Percentiles rank a stretch among this genome's conserved stretches.
phyloP scores from a whole-genome alignment of 331 rosid genomes.

The Quercus lobata region DNA sequence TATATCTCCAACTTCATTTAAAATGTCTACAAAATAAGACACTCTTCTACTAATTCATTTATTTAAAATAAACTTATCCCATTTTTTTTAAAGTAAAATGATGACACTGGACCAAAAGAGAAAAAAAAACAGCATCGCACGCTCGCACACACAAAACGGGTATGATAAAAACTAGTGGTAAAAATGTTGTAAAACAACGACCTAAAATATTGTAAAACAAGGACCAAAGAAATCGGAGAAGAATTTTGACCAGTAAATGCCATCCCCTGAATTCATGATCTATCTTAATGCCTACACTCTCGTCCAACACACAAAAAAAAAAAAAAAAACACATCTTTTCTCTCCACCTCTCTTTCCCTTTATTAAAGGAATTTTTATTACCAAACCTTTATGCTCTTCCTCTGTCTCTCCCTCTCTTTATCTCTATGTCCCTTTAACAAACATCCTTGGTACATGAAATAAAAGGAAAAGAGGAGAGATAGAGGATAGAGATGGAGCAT shows the following conservation, averaged over 20 bases:
- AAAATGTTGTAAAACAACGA: too few relatives aligned
- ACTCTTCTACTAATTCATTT: rapidly evolving
- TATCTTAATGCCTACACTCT: not conserved
- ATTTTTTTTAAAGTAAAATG: too few relatives aligned
- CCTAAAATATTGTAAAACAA: too few relatives aligned
- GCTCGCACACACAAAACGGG: too few relatives aligned
- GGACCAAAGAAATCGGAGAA: not conserved
- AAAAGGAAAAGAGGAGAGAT: not conserved
- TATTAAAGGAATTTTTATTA: not conserved
- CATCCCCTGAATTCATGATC: not conserved
- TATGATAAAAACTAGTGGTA: too few relatives aligned
- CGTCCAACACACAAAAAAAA: not conserved
- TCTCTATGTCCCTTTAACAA: not conserved
- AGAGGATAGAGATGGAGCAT: constrained; percentile 5
- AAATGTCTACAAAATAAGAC: too few relatives aligned
- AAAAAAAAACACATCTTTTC: too few relatives aligned
- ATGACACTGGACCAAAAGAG: too few relatives aligned
- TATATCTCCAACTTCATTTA: rapidly evolving
- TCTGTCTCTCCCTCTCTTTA: not conserved
- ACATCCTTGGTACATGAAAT: not conserved
- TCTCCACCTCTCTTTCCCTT: not conserved
- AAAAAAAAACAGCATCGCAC: too few relatives aligned
- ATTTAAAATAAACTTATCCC: too few relatives aligned
- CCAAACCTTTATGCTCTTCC: not conserved
- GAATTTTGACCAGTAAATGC: not conserved